A percentile compares a stretch with the other conserved stretches of the same genome.
These are phyloP conservation scores for Tetrahymena borealis DNA, from an alignment of 73 alveolate genomes.

Conservation along the genomic window DNA sequence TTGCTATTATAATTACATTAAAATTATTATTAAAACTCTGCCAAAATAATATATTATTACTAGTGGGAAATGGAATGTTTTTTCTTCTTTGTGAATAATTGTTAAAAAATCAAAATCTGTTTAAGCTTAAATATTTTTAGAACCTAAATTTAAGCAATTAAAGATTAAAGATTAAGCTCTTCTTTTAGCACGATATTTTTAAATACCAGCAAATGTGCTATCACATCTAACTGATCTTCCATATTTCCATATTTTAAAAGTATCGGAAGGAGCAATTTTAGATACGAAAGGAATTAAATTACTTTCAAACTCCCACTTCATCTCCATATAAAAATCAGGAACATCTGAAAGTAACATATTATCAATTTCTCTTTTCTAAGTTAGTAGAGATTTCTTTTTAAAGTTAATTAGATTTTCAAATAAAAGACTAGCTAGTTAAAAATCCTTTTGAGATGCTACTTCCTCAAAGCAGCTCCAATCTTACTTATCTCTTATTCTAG, in stretches of 20 bases:
- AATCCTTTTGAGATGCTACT: slow-evolving; percentile 57
- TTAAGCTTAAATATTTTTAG: slow-evolving; percentile 27
- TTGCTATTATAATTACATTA: slow-evolving; percentile 24
- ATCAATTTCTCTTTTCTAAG: slow-evolving; percentile 26
- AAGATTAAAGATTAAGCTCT: slow-evolving; percentile 65
- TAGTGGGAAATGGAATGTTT: slow-evolving; percentile 59
- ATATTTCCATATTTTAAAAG: slow-evolving; percentile 71
- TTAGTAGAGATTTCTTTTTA: slow-evolving; percentile 49
- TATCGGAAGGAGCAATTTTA: slow-evolving; percentile 74
- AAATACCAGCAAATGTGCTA: slow-evolving; percentile 66
- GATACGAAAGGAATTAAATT: slow-evolving; percentile 68
- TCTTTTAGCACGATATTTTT: slow-evolving; percentile 60
- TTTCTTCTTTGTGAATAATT: slow-evolving; percentile 50
- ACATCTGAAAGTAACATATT: slow-evolving; percentile 29
- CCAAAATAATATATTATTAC: neutral
- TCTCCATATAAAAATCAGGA: slow-evolving; percentile 75
- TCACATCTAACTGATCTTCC: slow-evolving; percentile 69
- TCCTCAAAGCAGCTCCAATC: slow-evolving; percentile 86
- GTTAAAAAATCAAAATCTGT: slow-evolving; percentile 52
- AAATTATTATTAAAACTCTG: neutral
- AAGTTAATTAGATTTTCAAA: slow-evolving; percentile 56
- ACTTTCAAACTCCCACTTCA: slow-evolving; percentile 79
- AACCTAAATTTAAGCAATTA: slow-evolving; percentile 32
- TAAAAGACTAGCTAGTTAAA: slow-evolving; percentile 53
- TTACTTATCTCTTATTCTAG: slow-evolving; percentile 51